Conservation (phyloP, 768 basidiomycete species). For the Ramaria rubella region DNA sequence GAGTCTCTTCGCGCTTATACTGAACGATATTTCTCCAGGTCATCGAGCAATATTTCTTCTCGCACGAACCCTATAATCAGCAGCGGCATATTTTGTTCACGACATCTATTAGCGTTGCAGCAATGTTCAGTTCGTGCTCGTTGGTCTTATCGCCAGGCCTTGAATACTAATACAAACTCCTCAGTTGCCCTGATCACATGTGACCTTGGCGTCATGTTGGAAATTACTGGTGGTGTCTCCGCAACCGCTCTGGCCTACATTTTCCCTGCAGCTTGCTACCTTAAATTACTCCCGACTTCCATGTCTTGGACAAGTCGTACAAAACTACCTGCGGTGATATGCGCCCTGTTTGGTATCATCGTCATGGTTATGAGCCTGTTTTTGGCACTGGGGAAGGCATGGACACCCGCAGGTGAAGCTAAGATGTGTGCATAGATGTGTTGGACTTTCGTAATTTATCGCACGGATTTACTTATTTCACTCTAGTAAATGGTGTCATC, state of each 20-base stretch:
- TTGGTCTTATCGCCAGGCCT: background rate
- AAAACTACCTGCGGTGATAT: constrained; percentile 70
- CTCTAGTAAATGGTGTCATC: too few species aligned
- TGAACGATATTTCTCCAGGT: constrained; percentile 44
- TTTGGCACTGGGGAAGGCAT: constrained; percentile 71
- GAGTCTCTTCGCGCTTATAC: background rate
- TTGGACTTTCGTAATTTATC: background rate
- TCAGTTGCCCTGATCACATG: constrained; percentile 88
- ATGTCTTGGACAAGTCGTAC: constrained; percentile 60
- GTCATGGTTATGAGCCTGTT: constrained; percentile 76
- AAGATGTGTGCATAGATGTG: constrained; percentile 57
- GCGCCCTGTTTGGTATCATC: constrained; percentile 64
- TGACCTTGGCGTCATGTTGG: constrained; percentile 96
- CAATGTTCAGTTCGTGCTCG: constrained; percentile 65
- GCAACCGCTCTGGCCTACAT: constrained; percentile 91
- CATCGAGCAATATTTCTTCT: constrained; percentile 93
- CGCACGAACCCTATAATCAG: constrained; percentile 73
- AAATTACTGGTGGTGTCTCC: constrained; percentile 95
- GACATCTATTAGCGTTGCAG: constrained; percentile 68
- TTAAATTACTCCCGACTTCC: constrained; percentile 56
- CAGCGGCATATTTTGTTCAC: constrained; percentile 90
- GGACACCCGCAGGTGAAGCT: constrained; percentile 62
- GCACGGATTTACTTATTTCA: background rate
- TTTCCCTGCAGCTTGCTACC: constrained; percentile 82
- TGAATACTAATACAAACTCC: background rate